Conservation (phyloP, 2,329 filamentous ascomycete genomes). For the Sphaerulina populicola region DNA sequence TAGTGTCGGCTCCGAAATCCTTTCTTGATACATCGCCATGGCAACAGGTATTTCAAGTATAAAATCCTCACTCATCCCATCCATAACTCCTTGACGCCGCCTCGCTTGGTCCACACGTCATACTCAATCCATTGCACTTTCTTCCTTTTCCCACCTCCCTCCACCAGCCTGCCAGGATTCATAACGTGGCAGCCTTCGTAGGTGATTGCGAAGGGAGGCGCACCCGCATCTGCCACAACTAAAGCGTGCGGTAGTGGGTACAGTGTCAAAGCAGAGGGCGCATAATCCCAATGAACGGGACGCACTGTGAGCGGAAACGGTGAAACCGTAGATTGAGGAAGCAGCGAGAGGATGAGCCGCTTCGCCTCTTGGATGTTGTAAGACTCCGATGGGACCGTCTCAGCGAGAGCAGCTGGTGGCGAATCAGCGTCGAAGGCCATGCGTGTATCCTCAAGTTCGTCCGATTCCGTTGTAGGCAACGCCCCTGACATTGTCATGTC, state of each 20-base stretch:
- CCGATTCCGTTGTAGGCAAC: slow-evolving; percentile 21
- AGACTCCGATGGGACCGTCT: slow-evolving; percentile 13
- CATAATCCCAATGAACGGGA: slow-evolving; percentile 86
- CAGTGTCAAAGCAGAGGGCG: slow-evolving; percentile 61
- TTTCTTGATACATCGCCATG: background rate
- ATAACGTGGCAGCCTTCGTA: slow-evolving; percentile 95
- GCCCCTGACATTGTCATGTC: slow-evolving; percentile 28
- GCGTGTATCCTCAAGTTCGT: slow-evolving; percentile 13
- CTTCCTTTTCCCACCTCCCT: slow-evolving; percentile 52
- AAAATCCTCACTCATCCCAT: slow-evolving; percentile 17
- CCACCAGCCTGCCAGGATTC: slow-evolving; percentile 73
- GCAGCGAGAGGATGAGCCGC: slow-evolving; percentile 70
- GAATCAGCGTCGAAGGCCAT: slow-evolving; percentile 14
- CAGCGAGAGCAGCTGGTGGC: slow-evolving; percentile 6
- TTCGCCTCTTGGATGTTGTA: slow-evolving; percentile 27
- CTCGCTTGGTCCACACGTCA: slow-evolving; percentile 55
- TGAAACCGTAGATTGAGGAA: slow-evolving; percentile 82
- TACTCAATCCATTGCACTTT: slow-evolving; percentile 79
- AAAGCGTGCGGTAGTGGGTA: slow-evolving; percentile 84
- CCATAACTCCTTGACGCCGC: slow-evolving; percentile 54
- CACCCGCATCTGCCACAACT: slow-evolving; percentile 72
- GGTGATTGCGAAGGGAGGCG: slow-evolving; percentile 73
- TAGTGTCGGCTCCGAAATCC: too few species aligned
- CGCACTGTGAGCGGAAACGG: slow-evolving; percentile 74
- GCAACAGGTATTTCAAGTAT: background rate